These are phyloP conservation scores for Phytophthora hybrid DNA, from an alignment of 352 stramenopile species.

Conservation along the genomic window DNA sequence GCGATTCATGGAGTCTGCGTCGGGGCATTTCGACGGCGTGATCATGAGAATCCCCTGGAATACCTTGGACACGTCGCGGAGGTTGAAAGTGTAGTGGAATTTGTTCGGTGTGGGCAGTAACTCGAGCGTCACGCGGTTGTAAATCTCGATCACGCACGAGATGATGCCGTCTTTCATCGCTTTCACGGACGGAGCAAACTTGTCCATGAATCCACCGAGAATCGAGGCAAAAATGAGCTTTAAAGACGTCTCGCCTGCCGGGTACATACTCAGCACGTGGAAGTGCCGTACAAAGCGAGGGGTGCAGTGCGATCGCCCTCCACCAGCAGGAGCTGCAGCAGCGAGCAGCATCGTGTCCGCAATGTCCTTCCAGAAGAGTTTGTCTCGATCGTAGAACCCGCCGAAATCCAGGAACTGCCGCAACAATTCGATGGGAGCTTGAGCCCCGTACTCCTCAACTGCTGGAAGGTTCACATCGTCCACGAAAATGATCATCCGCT, in stretches of 20 bases:
- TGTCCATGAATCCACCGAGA: constrained; percentile 92
- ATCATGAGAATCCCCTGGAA: constrained; percentile 97
- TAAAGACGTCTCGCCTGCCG: constrained; percentile 86
- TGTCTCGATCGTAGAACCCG: constrained; percentile 97
- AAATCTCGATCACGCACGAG: constrained; percentile 93
- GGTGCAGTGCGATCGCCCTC: constrained; percentile 87
- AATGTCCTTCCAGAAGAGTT: constrained; percentile 98
- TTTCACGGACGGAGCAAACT: constrained; percentile 90
- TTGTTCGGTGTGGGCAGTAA: constrained; percentile 94
- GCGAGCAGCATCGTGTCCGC: constrained; percentile 93
- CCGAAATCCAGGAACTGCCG: constrained; percentile 96
- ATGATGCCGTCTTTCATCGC: constrained; percentile 86
- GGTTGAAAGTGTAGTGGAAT: constrained; percentile 96
- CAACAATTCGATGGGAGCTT: constrained; percentile 94
- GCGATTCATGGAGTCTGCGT: constrained; percentile 85
- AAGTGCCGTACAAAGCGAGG: constrained; percentile 96
- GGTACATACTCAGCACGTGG: constrained; percentile 95
- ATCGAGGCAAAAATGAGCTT: constrained; percentile 95
- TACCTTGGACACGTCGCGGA: constrained; percentile 96
- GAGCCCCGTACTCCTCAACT: constrained; percentile 95
- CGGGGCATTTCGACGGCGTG: constrained; percentile 78
- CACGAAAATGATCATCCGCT: constrained; percentile 94
- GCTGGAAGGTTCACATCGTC: constrained; percentile 96
- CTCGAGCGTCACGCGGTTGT: constrained; percentile 92
- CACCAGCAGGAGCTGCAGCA: constrained; percentile 91